phyloP scores from a whole-genome alignment of 306 rosid species.

The Lathyrus oleraceus region DNA sequence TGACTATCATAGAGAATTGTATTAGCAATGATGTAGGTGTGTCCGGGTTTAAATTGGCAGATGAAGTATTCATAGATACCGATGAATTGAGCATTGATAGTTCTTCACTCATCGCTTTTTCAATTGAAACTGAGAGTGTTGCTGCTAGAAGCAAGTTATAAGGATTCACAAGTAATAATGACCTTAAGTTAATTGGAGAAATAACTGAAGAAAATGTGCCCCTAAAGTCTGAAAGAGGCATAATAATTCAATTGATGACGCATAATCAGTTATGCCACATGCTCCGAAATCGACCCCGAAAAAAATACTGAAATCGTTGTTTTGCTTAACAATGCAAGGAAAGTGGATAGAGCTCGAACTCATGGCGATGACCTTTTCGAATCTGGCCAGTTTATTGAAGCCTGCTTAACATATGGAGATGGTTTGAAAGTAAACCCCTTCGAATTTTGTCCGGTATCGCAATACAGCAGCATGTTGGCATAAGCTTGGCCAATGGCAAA shows the following conservation, averaged over 20 bases:
- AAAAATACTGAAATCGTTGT: too few relatives aligned
- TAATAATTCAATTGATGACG: conserved; percentile 35
- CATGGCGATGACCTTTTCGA: too few relatives aligned
- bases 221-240: conserved; percentile 36
- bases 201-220: conserved; percentile 31
- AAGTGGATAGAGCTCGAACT: too few relatives aligned
- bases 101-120: conserved; percentile 64
- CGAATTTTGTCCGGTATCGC: too few relatives aligned
- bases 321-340: too few relatives aligned
- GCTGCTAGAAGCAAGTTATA: conserved; percentile 41
- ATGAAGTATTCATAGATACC: conserved; percentile 43
- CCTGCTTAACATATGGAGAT: too few relatives aligned
- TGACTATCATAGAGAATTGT: conserved; percentile 53
- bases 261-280: too few relatives aligned
- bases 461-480: too few relatives aligned
- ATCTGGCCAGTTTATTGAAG: too few relatives aligned
- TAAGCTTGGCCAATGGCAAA: too few relatives aligned
- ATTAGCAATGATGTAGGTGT: conserved; percentile 38
- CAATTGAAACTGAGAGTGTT: conserved; percentile 48
- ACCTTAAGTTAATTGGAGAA: conserved; percentile 33
- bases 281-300: too few relatives aligned
- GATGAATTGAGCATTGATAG: conserved; percentile 62
- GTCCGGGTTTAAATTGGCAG: conserved; percentile 32
- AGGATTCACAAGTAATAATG: conserved; percentile 28
- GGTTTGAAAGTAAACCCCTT: too few relatives aligned